Evolutionary conservation across 2,329 filamentous ascomycete species (phyloP).

Genomic region (Aspergillus pseudoglaucus): DNA sequence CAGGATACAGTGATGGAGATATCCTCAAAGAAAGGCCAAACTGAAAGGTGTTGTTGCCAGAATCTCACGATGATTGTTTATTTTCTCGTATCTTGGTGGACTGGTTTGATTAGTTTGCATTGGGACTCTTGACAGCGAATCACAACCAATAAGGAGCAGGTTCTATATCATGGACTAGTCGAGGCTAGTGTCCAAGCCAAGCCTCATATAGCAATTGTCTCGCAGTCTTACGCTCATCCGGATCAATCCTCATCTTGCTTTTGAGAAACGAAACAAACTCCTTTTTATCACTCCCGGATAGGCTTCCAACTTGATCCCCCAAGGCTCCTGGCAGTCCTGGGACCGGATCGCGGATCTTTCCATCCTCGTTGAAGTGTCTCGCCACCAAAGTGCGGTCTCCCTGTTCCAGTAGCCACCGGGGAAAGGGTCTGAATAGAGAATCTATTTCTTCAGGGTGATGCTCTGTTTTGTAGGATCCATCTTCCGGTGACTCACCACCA

Average conservation of each 20-base stretch:
- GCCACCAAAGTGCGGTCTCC: conserved; percentile 4
- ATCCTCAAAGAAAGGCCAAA: too few species aligned
- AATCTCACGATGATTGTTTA: too few species aligned
- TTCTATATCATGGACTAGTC: too few species aligned
- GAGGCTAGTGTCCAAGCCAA: conserved; percentile 3
- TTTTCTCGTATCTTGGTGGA: too few species aligned
- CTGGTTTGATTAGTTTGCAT: too few species aligned
- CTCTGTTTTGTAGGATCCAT: conserved; percentile 9
- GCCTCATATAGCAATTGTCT: conserved; percentile 12
- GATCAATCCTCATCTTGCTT: conserved; percentile 12
- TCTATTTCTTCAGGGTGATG: conserved; percentile 7
- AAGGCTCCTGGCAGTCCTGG: not conserved
- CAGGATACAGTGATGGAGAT: too few species aligned
- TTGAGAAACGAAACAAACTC: conserved; percentile 11
- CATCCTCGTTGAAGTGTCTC: conserved; percentile 4
- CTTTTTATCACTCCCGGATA: conserved; percentile 9
- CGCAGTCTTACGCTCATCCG: conserved; percentile 8
- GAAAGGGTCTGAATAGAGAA: conserved; percentile 9
- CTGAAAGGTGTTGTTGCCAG: too few species aligned
- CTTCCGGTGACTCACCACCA: conserved; percentile 1
- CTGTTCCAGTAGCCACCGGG: conserved; percentile 2
- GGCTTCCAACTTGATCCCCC: conserved; percentile 1
- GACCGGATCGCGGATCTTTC: conserved; percentile 3
- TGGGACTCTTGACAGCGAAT: too few species aligned
- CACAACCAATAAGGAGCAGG: too few species aligned